Conservation (phyloP, 2,329 filamentous ascomycete genomes). For the Aureobasidium musti region DNA sequence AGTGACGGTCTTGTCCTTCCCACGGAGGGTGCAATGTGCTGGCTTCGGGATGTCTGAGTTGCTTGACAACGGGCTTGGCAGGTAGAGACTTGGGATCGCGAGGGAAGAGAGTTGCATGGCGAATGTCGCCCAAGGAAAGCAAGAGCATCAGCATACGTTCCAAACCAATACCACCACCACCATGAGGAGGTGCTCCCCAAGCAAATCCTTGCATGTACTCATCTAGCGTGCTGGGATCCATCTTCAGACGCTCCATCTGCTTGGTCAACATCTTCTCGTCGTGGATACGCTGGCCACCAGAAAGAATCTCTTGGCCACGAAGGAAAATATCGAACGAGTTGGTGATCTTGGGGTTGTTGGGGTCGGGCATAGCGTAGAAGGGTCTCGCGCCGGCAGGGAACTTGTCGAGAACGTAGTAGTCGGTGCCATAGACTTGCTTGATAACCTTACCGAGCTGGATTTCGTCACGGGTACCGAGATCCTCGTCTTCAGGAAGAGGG, state of each 20-base stretch:
- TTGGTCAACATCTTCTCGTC: slow-evolving; percentile 71
- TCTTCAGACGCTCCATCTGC: slow-evolving; percentile 73
- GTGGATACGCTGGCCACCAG: slow-evolving; percentile 91
- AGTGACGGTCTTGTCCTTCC: slow-evolving; percentile 54
- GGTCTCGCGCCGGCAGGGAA: slow-evolving; percentile 82
- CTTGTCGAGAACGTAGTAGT: slow-evolving; percentile 94
- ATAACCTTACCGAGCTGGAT: slow-evolving; percentile 81
- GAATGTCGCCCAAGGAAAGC: slow-evolving; percentile 83
- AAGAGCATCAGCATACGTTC: slow-evolving; percentile 87
- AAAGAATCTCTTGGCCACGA: slow-evolving; percentile 88
- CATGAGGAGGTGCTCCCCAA: slow-evolving; percentile 84
- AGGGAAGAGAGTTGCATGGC: slow-evolving; percentile 82
- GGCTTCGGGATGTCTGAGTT: slow-evolving; percentile 82
- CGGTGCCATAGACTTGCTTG: slow-evolving; percentile 81
- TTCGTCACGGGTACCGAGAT: slow-evolving; percentile 82
- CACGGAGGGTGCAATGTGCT: slow-evolving; percentile 74
- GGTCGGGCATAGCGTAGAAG: slow-evolving; percentile 88
- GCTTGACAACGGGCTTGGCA: slow-evolving; percentile 60
- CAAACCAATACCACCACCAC: slow-evolving; percentile 84
- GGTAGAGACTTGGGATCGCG: slow-evolving; percentile 87
- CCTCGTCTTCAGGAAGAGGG: slow-evolving; percentile 68
- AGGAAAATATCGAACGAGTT: slow-evolving; percentile 97
- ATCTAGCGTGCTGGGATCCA: slow-evolving; percentile 80
- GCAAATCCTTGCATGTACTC: slow-evolving; percentile 89
- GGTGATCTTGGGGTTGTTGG: slow-evolving; percentile 69